Conservation (phyloP, 768 basidiomycete species). For the Podaxis pistillaris region DNA sequence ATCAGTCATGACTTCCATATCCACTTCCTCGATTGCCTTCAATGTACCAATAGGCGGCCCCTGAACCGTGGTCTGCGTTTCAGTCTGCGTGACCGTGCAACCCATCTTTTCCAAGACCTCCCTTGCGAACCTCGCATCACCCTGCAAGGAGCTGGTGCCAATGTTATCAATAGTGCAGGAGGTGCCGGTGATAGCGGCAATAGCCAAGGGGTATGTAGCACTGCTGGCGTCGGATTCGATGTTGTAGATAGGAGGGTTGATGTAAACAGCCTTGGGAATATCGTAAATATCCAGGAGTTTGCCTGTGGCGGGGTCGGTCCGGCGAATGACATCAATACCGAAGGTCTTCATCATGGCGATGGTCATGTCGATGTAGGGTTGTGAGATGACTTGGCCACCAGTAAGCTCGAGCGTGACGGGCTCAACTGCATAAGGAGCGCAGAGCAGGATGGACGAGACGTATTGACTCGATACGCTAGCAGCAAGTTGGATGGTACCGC, state of each 20-base stretch:
- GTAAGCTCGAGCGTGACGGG: slow-evolving; percentile 87
- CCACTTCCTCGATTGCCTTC: slow-evolving; percentile 80
- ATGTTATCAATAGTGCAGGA: slow-evolving; percentile 93
- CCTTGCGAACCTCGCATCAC: slow-evolving; percentile 95
- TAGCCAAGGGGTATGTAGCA: slow-evolving; percentile 95
- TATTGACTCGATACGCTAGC: slow-evolving; percentile 98
- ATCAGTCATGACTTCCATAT: slow-evolving; percentile 99
- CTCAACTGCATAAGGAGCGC: slow-evolving; percentile 87
- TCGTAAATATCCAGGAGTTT: slow-evolving; percentile 76
- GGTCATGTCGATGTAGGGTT: slow-evolving; percentile 99
- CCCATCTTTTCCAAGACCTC: slow-evolving; percentile 95
- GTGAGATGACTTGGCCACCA: slow-evolving; percentile 95
- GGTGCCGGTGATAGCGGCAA: slow-evolving; percentile 97
- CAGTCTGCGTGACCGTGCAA: slow-evolving; percentile 85
- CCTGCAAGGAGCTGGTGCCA: slow-evolving; percentile 87
- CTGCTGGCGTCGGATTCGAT: slow-evolving; percentile 96
- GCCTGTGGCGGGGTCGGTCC: slow-evolving; percentile 57
- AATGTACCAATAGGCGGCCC: slow-evolving; percentile 84
- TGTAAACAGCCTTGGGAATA: slow-evolving; percentile 79
- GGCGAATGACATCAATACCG: slow-evolving; percentile 73
- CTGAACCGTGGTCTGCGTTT: slow-evolving; percentile 84
- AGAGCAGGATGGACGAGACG: slow-evolving; percentile 94
- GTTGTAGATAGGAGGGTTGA: slow-evolving; percentile 75
- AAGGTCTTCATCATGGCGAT: slow-evolving; percentile 97
- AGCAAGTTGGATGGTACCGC: slow-evolving; percentile 80